Evolutionary conservation across 2,329 filamentous ascomycete genomes (phyloP), one percentile per base, ranked within the genome.

Genomic region (Cadophora sp.): DNA sequence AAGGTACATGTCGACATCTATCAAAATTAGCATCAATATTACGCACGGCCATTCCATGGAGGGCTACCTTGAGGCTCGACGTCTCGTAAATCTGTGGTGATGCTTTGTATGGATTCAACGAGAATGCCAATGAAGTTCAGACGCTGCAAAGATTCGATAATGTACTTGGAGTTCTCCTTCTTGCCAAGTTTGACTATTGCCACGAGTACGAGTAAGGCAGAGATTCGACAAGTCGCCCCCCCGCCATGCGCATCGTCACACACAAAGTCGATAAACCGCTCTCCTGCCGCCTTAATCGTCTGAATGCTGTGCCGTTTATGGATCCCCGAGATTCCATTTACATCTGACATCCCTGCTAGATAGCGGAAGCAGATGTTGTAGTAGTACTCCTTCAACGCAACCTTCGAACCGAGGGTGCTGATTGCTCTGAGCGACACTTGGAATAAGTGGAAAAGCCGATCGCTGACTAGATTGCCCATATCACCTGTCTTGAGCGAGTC

Each of bases 241-340:
- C 94, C 93, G 68, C 91, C 90, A 78, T 94, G 95, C 24, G 94
- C 94, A 81, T 99, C 96, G 76, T 99, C 96, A 77, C 94, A 97
- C 53, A 97, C 85, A 29, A 93, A 89, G 74, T 95, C 93, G 69
- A 98, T 86, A 48, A 98, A 84, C 65, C 92, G 87, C 75, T 93
- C 92, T 48, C 96, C 94, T 55, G 93, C 89, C 4, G 91, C 88
- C 78, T 92, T 93, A 73, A 97, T 86, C 0, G 92, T 90, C 77
- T 92, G 86, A 50, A 89, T 84, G 59, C 81, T 88, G 69, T 89
- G 85, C 58, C 80, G 80, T 27, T 79, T 80, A 63, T 81, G 76
- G 14, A 79, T 77, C 11, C 82, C 81, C 64, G 85, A 80, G 48
- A 85, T 82, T 61, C 85, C 80, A 68, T 87, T 84, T 8, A 86